Base-by-base conservation (phyloP, 108 stramenopile genomes). In the Pseudonitzschia delicatissima region DNA sequence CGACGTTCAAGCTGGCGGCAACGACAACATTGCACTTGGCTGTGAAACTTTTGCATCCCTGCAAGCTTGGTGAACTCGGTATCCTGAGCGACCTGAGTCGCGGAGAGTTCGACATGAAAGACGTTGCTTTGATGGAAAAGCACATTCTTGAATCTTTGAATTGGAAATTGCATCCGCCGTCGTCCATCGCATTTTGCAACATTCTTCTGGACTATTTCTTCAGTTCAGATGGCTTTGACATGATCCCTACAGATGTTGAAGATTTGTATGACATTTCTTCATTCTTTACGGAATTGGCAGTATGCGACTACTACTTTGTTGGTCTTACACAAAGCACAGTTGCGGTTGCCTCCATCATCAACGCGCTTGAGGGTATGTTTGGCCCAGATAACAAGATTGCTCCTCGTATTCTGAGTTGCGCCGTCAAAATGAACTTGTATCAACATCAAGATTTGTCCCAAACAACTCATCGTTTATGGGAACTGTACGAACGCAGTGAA, bases 301-400 rank as follows among this genome's bases (percentile, higher is more conserved):
- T 86, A 13, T 86, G 85, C 51, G 85, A 87, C 65, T 87, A 87
- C 66, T 82, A 67, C 50, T 87, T 87, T 72, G 71, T 82, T 13
- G 57, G 64, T 28, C 17, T 75, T 26, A 45, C 33, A 32, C 74
- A 81, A 12, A 82, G 81, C 25, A 45, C 62, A 5, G 65, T 84
- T 57, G 87, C 92, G 0, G 35, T 90, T 9, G 85, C 88, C 4
- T 76, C 81, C 20, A 75, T 93, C n/a, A 57, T 80, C 18, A 90
- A 90, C 59, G 82, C 91, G 5, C 75, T 92, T 53, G 91, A 92
- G 55, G 85, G 85, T 3, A 80, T 84, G 79, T 77, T 74, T 35
- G 78, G 78, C 11, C 74, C 72, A 1, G 45, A 68, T 21, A 73
- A 77, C 71, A 60, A 49, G 33, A 45, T 69, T 6, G 49, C 64